These are phyloP conservation scores for Patellifolia procumbens DNA, from an alignment of 179 eudicot species.

Conservation along the genomic window DNA sequence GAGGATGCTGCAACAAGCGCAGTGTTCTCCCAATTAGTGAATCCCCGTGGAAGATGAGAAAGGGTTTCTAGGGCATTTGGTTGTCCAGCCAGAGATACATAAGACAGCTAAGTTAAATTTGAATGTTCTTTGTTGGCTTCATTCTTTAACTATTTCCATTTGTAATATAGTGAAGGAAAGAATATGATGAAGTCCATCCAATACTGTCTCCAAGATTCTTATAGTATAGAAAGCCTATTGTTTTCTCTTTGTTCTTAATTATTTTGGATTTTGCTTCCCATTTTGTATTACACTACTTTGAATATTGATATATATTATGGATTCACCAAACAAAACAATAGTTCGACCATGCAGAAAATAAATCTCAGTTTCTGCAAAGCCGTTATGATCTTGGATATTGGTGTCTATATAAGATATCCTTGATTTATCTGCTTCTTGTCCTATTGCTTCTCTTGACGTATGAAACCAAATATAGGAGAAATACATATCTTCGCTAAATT, in stretches of 20 bases:
- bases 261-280: slow-evolving; percentile 30
- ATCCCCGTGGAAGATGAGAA: slow-evolving; percentile 91
- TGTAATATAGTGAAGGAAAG: slow-evolving; percentile 36
- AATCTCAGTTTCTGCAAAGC: slow-evolving; percentile 23
- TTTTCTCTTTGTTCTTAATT: slow-evolving; percentile 25
- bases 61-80: neutral
- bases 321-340: slow-evolving; percentile 20
- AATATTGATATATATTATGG: slow-evolving; percentile 31
- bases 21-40: slow-evolving; percentile 88
- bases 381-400: neutral
- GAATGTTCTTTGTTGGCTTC: slow-evolving; percentile 30
- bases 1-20: slow-evolving; percentile 85
- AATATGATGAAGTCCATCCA: slow-evolving; percentile 33
- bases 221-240: slow-evolving; percentile 37
- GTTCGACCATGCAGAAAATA: slow-evolving; percentile 33
- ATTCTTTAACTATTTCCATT: slow-evolving; percentile 28
- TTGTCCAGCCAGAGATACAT: slow-evolving; percentile 23
- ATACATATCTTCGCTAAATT: neutral
- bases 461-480: neutral
- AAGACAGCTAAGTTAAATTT: slow-evolving; percentile 24
- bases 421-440: neutral
- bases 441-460: neutral
- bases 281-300: slow-evolving; percentile 30
- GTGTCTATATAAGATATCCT: neutral
- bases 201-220: slow-evolving; percentile 22